Conservation (phyloP, 2,329 filamentous ascomycete genomes). For the Daldinia sp. region DNA sequence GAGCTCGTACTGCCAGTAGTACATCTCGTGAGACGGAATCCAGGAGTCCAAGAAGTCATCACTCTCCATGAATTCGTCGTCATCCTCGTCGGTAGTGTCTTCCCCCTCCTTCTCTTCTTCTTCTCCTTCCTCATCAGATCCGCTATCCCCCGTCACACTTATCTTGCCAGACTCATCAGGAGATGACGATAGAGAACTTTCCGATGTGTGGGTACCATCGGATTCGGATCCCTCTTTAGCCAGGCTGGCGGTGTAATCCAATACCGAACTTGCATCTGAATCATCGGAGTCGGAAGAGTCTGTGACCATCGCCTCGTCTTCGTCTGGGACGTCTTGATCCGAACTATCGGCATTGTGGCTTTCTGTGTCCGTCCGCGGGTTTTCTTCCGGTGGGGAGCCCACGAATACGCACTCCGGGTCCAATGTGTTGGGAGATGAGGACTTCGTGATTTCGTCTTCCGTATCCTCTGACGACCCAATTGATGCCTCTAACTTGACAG, state of each 20-base stretch:
- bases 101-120: neutral
- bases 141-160: neutral
- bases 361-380: neutral
- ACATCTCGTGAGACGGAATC: slow-evolving; percentile 4
- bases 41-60: slow-evolving; percentile 17
- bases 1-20: slow-evolving; percentile 32
- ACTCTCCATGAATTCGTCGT: neutral
- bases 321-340: neutral
- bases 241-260: neutral
- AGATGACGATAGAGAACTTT: neutral
- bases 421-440: neutral
- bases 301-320: neutral
- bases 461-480: neutral
- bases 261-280: neutral
- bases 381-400: neutral
- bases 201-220: neutral
- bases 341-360: neutral
- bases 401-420: neutral
- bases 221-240: neutral
- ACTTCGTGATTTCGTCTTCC: neutral
- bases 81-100: neutral
- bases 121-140: neutral
- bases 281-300: neutral
- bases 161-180: neutral
- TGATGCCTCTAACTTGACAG: neutral